These are phyloP conservation scores for Tolypocladium tropicale DNA, from an alignment of 2,329 filamentous ascomycete genomes.

Conservation along the genomic window DNA sequence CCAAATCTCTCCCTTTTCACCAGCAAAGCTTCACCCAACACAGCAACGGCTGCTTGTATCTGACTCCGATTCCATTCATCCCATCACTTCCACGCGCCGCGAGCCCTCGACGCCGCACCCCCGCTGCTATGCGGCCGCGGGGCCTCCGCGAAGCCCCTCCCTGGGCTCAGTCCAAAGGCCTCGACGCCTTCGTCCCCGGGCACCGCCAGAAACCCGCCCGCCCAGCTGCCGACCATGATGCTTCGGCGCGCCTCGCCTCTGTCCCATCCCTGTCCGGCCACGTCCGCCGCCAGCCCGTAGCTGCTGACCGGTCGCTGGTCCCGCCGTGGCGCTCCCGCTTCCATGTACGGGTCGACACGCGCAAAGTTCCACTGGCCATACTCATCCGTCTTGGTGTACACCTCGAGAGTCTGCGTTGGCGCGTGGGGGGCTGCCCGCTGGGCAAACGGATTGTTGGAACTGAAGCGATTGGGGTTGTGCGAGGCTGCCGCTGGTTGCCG, in stretches of 20 bases:
- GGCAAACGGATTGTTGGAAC: constrained; percentile 51
- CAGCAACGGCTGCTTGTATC: not conserved
- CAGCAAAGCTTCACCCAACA: too few relatives aligned
- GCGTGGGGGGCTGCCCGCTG: constrained; percentile 18
- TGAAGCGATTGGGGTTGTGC: constrained; percentile 32
- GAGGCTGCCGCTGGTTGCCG: constrained; percentile 15
- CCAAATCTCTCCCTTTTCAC: not conserved
- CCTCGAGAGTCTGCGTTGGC: constrained; percentile 44
- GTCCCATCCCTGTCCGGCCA: constrained; percentile 38
- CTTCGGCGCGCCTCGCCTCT: constrained; percentile 41
- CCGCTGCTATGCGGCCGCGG: constrained; percentile 27
- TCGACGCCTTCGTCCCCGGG: constrained; percentile 19
- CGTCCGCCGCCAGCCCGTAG: constrained; percentile 46
- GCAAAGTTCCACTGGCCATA: constrained; percentile 49
- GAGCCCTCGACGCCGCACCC: not conserved
- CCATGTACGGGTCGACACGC: constrained; percentile 28
- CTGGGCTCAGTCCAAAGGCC: not conserved
- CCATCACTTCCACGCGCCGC: not conserved
- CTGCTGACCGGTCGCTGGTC: constrained; percentile 37
- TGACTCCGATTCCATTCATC: not conserved
- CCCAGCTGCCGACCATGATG: constrained; percentile 40
- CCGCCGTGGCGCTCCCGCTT: constrained; percentile 12
- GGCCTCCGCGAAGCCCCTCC: constrained; percentile 11
- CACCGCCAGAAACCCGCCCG: constrained; percentile 43
- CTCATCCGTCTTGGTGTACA: constrained; percentile 50